Base-by-base conservation (phyloP, 2,329 filamentous ascomycete species). In the Pseudogymnoascus sp. region DNA sequence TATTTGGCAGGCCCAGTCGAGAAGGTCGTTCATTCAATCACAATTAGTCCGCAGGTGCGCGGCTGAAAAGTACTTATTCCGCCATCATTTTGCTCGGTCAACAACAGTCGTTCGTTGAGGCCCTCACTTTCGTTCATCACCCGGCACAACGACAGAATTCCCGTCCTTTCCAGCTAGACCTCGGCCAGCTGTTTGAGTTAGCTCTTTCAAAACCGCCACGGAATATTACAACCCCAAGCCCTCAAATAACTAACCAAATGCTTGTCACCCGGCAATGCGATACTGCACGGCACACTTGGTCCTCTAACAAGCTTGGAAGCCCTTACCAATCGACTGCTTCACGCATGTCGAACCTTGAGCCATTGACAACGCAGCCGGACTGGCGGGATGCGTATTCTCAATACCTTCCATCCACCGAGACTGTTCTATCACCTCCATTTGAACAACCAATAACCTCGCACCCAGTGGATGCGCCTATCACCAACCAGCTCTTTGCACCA, bases 291-390 rank as follows among this genome's bases (percentile, higher is more conserved):
- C 71, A 72, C 63, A 70, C 69, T 70, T 73, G 71, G 71, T 69
- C 70, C 68, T 69, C 70, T 66, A 71, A 67, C 61, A 73, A 73
- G 68, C 69, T 73, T 62, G 70, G 70, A 62, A 68, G 67, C 59
- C 66, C 69, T 62, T 70, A 70, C 61, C 65, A 69, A 65, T 63
- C 68, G 57, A 66, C 66, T 61, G 71, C 71, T 68, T 68, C 70
- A 68, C 71, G 71, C 65, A 73, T 73, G 71, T 72, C 71, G 70
- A 73, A 72, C 68, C 71, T 72, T 64, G 71, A 72, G 28, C 65
- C 68, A 65, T 64, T 72, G 60, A 54, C 68, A 58, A 65, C 69
- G 65, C 71, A 72, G 69, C 68, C 69, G 65, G 70, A 72, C 66
- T 73, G 71, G 71, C 71, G 69, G 65, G 70, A 72, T 68, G 70